Conservation (phyloP, 2,329 filamentous ascomycete species). For the Aureobasidium sp. region DNA sequence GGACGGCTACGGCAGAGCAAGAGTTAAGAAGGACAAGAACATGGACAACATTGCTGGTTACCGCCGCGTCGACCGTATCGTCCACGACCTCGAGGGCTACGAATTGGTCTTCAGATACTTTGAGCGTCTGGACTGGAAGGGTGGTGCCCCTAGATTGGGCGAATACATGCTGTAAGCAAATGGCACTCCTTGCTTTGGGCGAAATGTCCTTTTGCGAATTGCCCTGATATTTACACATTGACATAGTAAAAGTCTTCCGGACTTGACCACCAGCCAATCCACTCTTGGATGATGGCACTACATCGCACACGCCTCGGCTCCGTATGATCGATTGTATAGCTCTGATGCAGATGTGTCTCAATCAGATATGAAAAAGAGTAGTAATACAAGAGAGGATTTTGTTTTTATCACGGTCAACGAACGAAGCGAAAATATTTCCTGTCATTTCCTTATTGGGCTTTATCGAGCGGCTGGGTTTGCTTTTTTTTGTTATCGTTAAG, state of each 20-base stretch:
- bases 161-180: constrained; percentile 29
- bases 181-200: not conserved
- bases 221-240: not conserved
- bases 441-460: not conserved
- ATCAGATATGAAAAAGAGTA: not conserved
- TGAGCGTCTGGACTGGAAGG: constrained; percentile 75
- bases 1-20: constrained; percentile 26
- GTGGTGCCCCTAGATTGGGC: constrained; percentile 53
- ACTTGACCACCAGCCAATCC: constrained; percentile 2
- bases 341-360: not conserved
- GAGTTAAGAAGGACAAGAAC: constrained; percentile 36
- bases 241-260: not conserved
- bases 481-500: not conserved
- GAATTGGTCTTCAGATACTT: constrained; percentile 96
- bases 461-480: not conserved
- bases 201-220: not conserved
- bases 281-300: constrained; percentile 1
- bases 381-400: not conserved
- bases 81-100: constrained; percentile 96
- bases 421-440: not conserved
- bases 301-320: not conserved
- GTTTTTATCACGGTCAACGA: not conserved
- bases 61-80: constrained; percentile 81
- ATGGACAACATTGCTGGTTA: constrained; percentile 83
- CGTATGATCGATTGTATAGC: not conserved